Base-by-base conservation (phyloP, 2,329 filamentous ascomycete species). In the Fusarium sp. region DNA sequence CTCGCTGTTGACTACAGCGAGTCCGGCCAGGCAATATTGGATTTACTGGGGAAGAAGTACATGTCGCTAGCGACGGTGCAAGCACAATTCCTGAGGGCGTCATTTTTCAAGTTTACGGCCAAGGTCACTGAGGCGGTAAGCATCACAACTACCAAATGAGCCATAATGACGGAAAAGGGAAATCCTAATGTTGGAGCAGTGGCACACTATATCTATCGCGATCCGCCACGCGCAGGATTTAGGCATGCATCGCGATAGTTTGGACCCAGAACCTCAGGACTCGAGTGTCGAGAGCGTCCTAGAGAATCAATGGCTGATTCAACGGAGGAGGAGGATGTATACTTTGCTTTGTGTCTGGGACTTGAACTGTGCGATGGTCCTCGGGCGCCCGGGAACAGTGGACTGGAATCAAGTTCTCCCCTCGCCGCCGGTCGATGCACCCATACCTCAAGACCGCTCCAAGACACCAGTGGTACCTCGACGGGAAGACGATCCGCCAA, bases 201-300 rank as follows among this genome's bases (percentile, higher is more conserved):
- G 86, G 86, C 87, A 89, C 73, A 82, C 83, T 2, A 81, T 91
- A 31, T 86, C 87, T 1, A 82, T 84, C 23, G 85, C 87, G 1
- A 89, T 91, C 59, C 82, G 87, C 41, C 88, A 91, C 73, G 89
- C 88, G 0, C 89, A 91, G 73, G 89, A 90, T 70, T 84, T 91
- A 41, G 89, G 88, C 12, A 79, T 91, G 71, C 86, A 91, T 68
- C 82, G 85, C 12, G 85, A 88, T 66, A 82, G 79, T 37, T 77
- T 85, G 30, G 87, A 89, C 66, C 86, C 86, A 0, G 83, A 83
- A 51, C 84, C 86, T 3, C 78, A 76, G 13, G 78, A 83, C 37
- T 78, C 82, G 40, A 83, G 82, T 40, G 76, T 83, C 6, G 86
- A 87, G 62, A 83, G 84, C 34, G 78, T 85, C 3, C 77, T 89